phyloP scores from a whole-genome alignment of 257 asterid species.

The Cruciata laevipes region DNA sequence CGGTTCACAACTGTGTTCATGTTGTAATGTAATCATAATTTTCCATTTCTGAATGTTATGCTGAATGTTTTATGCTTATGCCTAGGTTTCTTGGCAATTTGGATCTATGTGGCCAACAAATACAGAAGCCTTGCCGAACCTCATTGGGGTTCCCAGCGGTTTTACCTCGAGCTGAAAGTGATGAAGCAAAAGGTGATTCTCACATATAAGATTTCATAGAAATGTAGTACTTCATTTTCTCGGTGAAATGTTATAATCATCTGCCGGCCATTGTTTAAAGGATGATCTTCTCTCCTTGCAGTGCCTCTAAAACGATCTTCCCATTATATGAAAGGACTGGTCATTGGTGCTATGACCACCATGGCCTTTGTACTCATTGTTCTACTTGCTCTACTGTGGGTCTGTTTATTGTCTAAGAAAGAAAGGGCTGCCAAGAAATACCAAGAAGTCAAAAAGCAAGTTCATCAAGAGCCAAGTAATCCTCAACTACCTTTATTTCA shows the following conservation, averaged over 20 bases:
- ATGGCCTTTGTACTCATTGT: conserved; percentile 54
- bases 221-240: neutral
- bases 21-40: neutral
- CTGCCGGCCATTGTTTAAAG: neutral
- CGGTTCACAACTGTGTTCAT: neutral
- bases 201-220: neutral
- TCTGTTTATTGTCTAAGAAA: conserved; percentile 66
- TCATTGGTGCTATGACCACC: conserved; percentile 72
- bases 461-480: conserved; percentile 74
- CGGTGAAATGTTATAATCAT: neutral
- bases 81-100: conserved; percentile 87
- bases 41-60: conserved; percentile 10
- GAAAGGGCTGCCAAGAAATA: conserved; percentile 78
- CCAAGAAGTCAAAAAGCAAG: conserved; percentile 88
- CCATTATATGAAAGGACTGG: conserved; percentile 63
- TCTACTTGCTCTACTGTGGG: conserved; percentile 62
- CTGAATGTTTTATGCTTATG: conserved; percentile 36
- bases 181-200: conserved; percentile 62
- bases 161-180: conserved; percentile 83
- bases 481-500: neutral
- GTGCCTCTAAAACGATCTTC: conserved; percentile 58
- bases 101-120: conserved; percentile 97
- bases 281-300: conserved; percentile 19
- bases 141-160: conserved; percentile 98
- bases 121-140: conserved; percentile 77